These are phyloP conservation scores for Phanerochaete carnosa DNA, from an alignment of 768 basidiomycete genomes.

Conservation along the genomic window DNA sequence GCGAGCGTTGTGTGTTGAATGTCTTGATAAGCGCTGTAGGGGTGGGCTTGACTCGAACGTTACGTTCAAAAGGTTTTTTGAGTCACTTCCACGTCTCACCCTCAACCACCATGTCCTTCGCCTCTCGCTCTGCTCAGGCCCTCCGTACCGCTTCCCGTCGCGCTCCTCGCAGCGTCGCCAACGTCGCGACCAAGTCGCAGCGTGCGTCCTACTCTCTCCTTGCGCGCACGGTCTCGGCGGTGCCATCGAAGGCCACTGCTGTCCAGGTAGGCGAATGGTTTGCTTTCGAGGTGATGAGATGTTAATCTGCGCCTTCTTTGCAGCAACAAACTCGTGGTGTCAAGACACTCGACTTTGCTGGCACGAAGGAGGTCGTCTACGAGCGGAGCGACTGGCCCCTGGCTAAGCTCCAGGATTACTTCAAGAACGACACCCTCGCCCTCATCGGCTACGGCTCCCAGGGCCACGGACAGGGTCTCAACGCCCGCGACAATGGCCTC, in stretches of 20 bases:
- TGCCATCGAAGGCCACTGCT: constrained; percentile 25
- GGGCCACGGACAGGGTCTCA: constrained; percentile 97
- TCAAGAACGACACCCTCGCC: constrained; percentile 99
- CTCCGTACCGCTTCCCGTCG: constrained; percentile 67
- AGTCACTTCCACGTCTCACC: constrained; percentile 13
- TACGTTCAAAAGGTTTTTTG: not conserved
- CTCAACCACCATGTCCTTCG: constrained; percentile 57
- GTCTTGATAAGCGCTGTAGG: not conserved
- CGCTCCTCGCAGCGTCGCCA: constrained; percentile 47
- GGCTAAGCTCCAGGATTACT: constrained; percentile 97
- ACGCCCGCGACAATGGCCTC: constrained; percentile 97
- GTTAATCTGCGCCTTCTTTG: not conserved
- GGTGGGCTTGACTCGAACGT: constrained; percentile 4
- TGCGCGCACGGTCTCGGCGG: constrained; percentile 34
- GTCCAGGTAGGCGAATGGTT: constrained; percentile 34
- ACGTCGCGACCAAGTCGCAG: constrained; percentile 40
- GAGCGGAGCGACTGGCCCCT: constrained; percentile 98
- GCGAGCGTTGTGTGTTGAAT: not conserved
- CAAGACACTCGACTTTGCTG: constrained; percentile 96
- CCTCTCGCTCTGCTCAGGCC: constrained; percentile 61
- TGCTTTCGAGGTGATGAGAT: not conserved
- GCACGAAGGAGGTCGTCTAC: constrained; percentile 89
- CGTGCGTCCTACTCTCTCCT: constrained; percentile 70
- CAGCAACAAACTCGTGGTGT: constrained; percentile 59
- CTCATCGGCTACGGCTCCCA: constrained; percentile 99